phyloP scores from a whole-genome alignment of 371 early-diverging fungal genomes.

The Umbelopsis sp. region DNA sequence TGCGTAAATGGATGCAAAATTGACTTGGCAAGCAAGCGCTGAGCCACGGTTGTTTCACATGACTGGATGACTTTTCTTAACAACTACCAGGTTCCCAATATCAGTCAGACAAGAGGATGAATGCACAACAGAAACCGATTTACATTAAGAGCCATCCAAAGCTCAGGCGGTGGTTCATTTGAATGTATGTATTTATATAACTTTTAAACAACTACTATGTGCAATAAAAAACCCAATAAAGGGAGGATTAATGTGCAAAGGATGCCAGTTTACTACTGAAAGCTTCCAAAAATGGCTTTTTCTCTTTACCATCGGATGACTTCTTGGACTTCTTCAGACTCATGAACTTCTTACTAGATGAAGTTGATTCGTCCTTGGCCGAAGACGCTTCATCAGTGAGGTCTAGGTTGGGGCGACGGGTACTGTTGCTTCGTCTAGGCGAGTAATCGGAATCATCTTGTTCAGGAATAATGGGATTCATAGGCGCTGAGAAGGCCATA shows the following conservation, averaged over 20 bases:
- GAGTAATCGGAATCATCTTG: conserved; percentile 22
- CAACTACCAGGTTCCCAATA: too few relatives aligned
- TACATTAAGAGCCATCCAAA: too few relatives aligned
- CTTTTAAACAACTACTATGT: background rate
- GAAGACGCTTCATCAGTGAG: background rate
- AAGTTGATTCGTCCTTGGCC: conserved; percentile 7
- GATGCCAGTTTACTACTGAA: conserved; percentile 39
- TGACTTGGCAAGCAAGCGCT: too few relatives aligned
- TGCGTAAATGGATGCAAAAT: too few relatives aligned
- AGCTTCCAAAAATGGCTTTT: conserved; percentile 43
- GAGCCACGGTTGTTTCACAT: too few relatives aligned
- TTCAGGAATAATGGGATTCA: background rate
- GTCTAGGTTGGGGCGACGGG: background rate
- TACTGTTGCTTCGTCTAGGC: background rate
- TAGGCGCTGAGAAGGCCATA: background rate
- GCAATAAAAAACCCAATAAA: background rate
- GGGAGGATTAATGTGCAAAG: conserved; percentile 3
- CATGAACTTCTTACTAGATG: background rate
- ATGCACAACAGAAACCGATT: too few relatives aligned
- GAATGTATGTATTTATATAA: background rate
- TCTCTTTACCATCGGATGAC: conserved; percentile 34
- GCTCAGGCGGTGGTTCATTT: too few relatives aligned
- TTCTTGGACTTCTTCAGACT: conserved; percentile 24
- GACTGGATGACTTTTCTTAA: too few relatives aligned
- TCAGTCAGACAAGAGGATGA: too few relatives aligned